Conservation (phyloP, 2,329 filamentous ascomycete genomes). For the Plectosphaerella plurivora region DNA sequence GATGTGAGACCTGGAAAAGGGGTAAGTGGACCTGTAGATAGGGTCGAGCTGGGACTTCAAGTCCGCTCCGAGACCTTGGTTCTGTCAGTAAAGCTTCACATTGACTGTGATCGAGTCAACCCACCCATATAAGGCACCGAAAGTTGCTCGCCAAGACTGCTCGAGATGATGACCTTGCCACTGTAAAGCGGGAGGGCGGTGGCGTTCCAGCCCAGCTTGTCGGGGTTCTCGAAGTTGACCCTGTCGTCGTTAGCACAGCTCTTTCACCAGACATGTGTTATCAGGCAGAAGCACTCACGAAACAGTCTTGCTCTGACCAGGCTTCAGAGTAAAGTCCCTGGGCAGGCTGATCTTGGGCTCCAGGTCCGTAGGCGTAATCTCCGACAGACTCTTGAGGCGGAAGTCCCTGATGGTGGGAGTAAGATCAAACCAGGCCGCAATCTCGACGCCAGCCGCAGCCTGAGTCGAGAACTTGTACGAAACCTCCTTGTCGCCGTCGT, state of each 20-base stretch:
- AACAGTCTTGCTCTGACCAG: conserved; percentile 3
- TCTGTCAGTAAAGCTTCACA: too few species aligned
- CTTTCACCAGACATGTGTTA: not conserved
- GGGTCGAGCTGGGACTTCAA: conserved; percentile 6
- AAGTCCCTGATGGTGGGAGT: not conserved
- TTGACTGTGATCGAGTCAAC: too few species aligned
- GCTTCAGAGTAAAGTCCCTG: not conserved
- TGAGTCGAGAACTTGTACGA: conserved; percentile 22
- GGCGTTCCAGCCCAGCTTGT: not conserved
- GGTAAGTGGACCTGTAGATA: conserved; percentile 10
- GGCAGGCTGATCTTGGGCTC: not conserved
- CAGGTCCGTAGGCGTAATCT: not conserved
- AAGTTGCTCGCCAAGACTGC: conserved; percentile 33
- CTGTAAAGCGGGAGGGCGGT: not conserved
- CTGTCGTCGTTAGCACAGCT: not conserved
- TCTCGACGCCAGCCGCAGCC: conserved; percentile 9
- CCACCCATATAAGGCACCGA: conserved; percentile 33
- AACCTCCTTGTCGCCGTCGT: conserved; percentile 13
- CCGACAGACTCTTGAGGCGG: conserved; percentile 11
- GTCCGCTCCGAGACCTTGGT: conserved; percentile 6
- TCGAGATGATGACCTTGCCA: conserved; percentile 12
- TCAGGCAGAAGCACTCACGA: conserved; percentile 23
- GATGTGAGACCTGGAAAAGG: conserved; percentile 4
- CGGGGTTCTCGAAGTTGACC: not conserved
- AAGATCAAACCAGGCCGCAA: conserved; percentile 3